Base-by-base conservation (phyloP, 352 stramenopile species). In the Phytopythium ostracodes region DNA sequence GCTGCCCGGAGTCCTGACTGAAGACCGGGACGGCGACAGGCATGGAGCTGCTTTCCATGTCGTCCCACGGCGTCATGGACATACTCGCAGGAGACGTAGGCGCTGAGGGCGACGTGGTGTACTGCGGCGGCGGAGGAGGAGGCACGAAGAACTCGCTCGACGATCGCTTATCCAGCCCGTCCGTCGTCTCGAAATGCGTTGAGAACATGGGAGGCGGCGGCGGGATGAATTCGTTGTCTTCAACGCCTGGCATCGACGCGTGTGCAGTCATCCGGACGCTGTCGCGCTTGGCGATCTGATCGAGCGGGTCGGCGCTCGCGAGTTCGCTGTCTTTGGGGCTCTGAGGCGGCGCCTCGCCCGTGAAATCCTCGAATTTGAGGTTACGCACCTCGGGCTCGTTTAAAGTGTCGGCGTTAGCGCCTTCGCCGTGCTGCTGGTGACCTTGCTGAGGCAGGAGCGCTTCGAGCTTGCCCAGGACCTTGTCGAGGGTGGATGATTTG, bases 351-450 rank as follows among this genome's bases (percentile, higher is more conserved):
- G 60, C 61, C 59, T 81, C 77, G 10, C 79, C 82, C 2, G 87
- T 76, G 59, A 90, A 92, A n/a, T 71, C 80, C 60, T 82, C 72
- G 49, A 90, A 90, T 7, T 79, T 86, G 50, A 83, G 61, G 20
- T 74, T 81, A 18, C 75, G 71, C 29, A 92, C 78, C 1, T 70
- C 67, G 1, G 53, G 47, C 2, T 70, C 62, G 4, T 47, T 55
- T 18, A 35, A 29, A 24, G 20, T 18, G 10, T 58, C 22, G 4
- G 12, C n/a, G 17, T 20, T 31, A 29, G 52, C n/a, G 52, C 51
- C 8, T 15, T 25, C 36, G 2, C 58, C 4, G 31, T 67, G n/a
- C 35, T 62, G 17, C 65, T 65, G 20, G 20, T 54, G 43, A 11
- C 47, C 47, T 31, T 64, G 62, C n/a, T 63, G 61, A 51, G 67